Percentiles rank a stretch among this genome's conserved stretches.
These are phyloP conservation scores for Kokia cookei DNA, from an alignment of 441 rosid species.

Conservation along the genomic window DNA sequence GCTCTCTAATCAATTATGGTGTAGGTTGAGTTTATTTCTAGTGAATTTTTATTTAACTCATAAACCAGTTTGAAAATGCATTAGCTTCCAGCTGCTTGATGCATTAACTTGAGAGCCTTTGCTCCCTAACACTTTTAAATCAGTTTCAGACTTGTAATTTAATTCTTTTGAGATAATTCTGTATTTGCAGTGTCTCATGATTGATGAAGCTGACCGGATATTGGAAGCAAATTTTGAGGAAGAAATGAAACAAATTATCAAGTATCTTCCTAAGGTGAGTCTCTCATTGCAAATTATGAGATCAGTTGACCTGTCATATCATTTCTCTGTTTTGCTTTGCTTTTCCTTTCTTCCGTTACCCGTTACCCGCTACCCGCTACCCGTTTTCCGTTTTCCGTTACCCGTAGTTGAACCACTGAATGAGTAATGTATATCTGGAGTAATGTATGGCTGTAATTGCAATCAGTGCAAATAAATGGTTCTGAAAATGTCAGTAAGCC, in stretches of 20 bases:
- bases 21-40: background rate
- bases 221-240: slow-evolving; percentile 97
- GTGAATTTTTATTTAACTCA: background rate
- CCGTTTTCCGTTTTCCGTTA: too few relatives aligned
- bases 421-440: background rate
- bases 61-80: background rate
- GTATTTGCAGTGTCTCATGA: slow-evolving; percentile 69
- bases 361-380: too few relatives aligned
- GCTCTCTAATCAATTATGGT: background rate
- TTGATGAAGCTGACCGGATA: slow-evolving; percentile 97
- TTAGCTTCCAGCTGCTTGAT: background rate
- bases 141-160: background rate
- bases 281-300: background rate
- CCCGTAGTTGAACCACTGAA: background rate
- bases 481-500: background rate
- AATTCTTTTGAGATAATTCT: background rate
- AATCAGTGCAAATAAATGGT: background rate
- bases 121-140: background rate
- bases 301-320: too few relatives aligned
- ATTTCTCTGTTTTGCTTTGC: too few relatives aligned
- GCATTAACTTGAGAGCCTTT: background rate
- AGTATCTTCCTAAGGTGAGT: slow-evolving; percentile 81
- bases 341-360: too few relatives aligned
- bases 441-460: background rate
- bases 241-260: slow-evolving; percentile 92